Percentiles rank a stretch among this genome's conserved stretches.
Evolutionary conservation across 257 asterid species (phyloP).

Genomic region (Vinca minor): DNA sequence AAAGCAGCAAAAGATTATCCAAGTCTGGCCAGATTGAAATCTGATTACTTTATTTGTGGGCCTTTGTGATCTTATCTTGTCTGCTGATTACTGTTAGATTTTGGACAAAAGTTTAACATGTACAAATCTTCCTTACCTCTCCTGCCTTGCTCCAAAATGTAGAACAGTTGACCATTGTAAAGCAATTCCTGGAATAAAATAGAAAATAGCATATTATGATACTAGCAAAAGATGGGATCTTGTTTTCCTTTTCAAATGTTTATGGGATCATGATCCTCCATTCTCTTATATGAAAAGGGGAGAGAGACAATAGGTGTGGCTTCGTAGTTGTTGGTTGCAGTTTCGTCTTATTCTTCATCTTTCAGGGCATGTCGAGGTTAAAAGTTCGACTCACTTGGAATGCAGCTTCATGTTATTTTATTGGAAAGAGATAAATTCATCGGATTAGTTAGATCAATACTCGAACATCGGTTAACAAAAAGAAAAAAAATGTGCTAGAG

Average conservation of each 20-base stretch:
- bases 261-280: too few species aligned
- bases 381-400: too few species aligned
- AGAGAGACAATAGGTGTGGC: too few species aligned
- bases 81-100: background rate
- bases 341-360: too few species aligned
- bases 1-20: background rate
- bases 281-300: too few species aligned
- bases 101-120: background rate
- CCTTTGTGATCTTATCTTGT: slow-evolving; percentile 14
- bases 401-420: too few species aligned
- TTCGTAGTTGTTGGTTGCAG: too few species aligned
- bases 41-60: slow-evolving; percentile 12
- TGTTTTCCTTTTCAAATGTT: background rate
- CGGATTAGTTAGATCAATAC: too few species aligned
- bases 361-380: too few species aligned
- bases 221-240: background rate
- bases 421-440: too few species aligned
- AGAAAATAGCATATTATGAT: background rate
- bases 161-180: background rate
- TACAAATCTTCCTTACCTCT: background rate
- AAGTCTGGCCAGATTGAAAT: background rate
- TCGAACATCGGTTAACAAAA: too few species aligned
- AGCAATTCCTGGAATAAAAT: background rate
- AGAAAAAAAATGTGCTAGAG: too few species aligned
- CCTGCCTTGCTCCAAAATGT: background rate